A percentile compares a stretch with the other conserved stretches of the same genome.
Evolutionary conservation across 306 rosid species (phyloP).

Genomic region (Pueraria montana): DNA sequence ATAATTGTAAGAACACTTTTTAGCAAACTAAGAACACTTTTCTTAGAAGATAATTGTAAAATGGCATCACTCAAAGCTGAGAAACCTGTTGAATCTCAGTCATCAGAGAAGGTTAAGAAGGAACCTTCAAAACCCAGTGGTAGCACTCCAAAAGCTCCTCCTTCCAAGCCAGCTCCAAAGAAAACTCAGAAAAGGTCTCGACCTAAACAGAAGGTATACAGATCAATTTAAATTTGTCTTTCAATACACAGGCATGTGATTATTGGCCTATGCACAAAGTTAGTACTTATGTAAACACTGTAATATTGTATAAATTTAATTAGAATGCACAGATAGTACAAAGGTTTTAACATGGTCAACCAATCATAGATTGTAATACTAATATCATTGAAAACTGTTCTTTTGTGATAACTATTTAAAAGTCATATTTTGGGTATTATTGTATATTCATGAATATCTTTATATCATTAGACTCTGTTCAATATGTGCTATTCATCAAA

Average conservation of each 20-base stretch:
- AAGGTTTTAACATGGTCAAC: background rate
- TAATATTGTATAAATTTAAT: background rate
- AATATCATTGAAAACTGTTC: background rate
- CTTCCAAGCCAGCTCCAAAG: constrained; percentile 20
- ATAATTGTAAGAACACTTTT: background rate
- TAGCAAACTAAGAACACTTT: background rate
- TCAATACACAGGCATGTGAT: background rate
- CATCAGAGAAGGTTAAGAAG: background rate
- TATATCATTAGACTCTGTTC: background rate
- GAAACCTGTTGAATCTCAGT: background rate
- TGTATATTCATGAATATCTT: too few species aligned
- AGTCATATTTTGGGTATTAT: background rate
- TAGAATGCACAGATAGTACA: background rate
- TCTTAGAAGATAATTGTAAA: background rate
- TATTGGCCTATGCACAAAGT: background rate
- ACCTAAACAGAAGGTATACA: background rate
- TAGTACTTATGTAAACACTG: background rate
- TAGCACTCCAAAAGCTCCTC: background rate
- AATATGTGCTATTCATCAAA: background rate
- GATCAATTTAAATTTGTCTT: background rate
- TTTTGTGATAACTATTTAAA: background rate
- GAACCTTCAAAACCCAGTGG: background rate
- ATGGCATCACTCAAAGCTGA: constrained; percentile 25
- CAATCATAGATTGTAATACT: background rate
- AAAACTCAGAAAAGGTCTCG: background rate